A percentile compares a stretch with the other conserved stretches of the same genome.
These are phyloP conservation scores for Aeminium ludgeri DNA, from an alignment of 495 filamentous ascomycete genomes.

Conservation along the genomic window DNA sequence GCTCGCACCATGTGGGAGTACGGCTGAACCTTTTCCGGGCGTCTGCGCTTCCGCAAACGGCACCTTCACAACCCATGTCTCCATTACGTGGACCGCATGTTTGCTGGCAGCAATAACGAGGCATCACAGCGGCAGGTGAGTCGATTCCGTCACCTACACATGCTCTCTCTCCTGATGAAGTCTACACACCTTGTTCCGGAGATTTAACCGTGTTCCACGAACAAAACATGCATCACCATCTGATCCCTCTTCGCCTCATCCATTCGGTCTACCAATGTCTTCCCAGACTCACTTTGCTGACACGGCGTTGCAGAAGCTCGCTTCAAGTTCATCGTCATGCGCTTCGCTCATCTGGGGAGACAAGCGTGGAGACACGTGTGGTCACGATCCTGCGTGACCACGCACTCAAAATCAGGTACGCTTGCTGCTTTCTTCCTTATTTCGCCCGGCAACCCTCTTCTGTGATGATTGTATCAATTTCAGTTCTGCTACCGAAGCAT, in stretches of 20 bases:
- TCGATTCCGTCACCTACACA: neutral
- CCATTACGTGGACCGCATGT: too few relatives aligned
- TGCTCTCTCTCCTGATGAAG: conserved; percentile 41
- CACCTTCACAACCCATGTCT: too few relatives aligned
- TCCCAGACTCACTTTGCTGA: too few relatives aligned
- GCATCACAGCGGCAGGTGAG: neutral
- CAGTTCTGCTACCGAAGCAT: conserved; percentile 32
- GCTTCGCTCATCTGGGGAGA: too few relatives aligned
- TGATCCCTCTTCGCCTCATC: conserved; percentile 34
- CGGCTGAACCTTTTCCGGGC: too few relatives aligned
- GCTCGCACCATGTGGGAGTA: too few relatives aligned
- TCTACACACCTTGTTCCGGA: conserved; percentile 43
- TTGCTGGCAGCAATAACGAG: too few relatives aligned
- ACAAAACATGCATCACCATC: conserved; percentile 99
- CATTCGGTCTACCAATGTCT: too few relatives aligned
- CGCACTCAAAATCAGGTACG: conserved; percentile 3
- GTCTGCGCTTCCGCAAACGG: too few relatives aligned
- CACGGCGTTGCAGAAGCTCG: neutral
- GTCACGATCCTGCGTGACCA: too few relatives aligned
- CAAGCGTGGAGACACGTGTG: too few relatives aligned
- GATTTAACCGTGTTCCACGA: conserved; percentile 73
- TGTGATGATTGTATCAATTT: conserved; percentile 28
- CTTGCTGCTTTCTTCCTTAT: neutral
- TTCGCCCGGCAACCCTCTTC: conserved; percentile 3
- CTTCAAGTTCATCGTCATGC: neutral